phyloP scores from a whole-genome alignment of 345 rosid species.

The Eucalyptus cladocalyx region DNA sequence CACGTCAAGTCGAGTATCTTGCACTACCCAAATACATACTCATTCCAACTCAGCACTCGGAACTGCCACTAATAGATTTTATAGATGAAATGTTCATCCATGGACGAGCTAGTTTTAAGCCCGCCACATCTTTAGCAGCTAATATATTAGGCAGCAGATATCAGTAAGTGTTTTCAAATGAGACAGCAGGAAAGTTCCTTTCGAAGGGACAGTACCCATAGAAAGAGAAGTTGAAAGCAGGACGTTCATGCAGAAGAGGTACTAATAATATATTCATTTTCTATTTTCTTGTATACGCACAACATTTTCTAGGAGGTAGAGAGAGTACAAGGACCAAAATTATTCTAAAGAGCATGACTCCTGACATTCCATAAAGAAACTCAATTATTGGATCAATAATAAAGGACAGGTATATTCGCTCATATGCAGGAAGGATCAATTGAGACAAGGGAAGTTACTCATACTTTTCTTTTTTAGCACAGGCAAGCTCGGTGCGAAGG shows the following conservation, averaged over 20 bases:
- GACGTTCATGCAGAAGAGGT: not conserved
- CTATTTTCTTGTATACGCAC: not conserved
- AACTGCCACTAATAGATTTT: too few relatives aligned
- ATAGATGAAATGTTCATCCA: too few relatives aligned
- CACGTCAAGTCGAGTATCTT: too few relatives aligned
- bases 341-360: too few relatives aligned
- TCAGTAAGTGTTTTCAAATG: not conserved
- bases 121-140: too few relatives aligned
- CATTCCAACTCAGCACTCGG: too few relatives aligned
- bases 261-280: not conserved
- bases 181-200: not conserved
- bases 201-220: not conserved
- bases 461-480: conserved; percentile 19
- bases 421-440: not conserved
- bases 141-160: not conserved
- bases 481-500: conserved; percentile 74
- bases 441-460: not conserved
- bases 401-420: not conserved
- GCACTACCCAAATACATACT: too few relatives aligned
- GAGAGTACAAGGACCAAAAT: not conserved
- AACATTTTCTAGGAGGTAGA: not conserved
- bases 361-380: too few relatives aligned
- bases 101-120: too few relatives aligned
- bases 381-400: not conserved
- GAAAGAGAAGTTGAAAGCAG: not conserved